These are phyloP conservation scores for Linum usitatissimum DNA, from an alignment of 345 rosid genomes.

Conservation along the genomic window DNA sequence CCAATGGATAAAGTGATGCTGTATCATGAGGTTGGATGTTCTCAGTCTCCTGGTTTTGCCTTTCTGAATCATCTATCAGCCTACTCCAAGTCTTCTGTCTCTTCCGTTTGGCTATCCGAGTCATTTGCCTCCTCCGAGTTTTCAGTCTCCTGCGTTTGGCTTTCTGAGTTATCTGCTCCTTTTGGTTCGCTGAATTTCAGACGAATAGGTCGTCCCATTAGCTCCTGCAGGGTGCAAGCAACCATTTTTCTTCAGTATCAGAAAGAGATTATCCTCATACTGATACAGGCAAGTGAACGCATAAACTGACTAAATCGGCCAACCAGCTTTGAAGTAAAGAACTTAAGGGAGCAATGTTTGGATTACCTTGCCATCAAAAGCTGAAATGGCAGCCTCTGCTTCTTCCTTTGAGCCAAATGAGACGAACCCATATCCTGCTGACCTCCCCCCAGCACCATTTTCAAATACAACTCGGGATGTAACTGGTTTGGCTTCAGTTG, in stretches of 20 bases:
- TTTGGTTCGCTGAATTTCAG: constrained; percentile 47
- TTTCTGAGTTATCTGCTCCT: constrained; percentile 28
- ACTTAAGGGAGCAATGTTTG: background rate
- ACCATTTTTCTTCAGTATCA: background rate
- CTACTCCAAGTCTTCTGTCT: constrained; percentile 15
- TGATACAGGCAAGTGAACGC: background rate
- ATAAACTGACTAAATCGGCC: background rate
- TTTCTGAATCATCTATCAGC: constrained; percentile 27
- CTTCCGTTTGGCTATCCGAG: constrained; percentile 31
- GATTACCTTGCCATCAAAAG: constrained; percentile 69
- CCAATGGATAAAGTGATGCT: no score
- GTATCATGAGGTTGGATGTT: background rate
- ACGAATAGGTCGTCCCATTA: constrained; percentile 70
- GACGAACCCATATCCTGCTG: constrained; percentile 86
- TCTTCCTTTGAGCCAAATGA: constrained; percentile 79
- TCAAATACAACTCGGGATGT: constrained; percentile 65
- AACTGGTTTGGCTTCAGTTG: constrained; percentile 41
- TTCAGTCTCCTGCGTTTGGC: constrained; percentile 22
- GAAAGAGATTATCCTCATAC: background rate
- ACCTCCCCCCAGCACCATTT: constrained; percentile 36
- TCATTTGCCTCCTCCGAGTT: constrained; percentile 17
- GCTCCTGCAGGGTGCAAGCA: constrained; percentile 36
- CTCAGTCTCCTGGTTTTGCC: constrained; percentile 22
- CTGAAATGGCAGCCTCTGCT: constrained; percentile 64
- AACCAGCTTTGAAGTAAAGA: background rate